These are phyloP conservation scores for Zygosaccharomyces kombuchaensis DNA, from an alignment of 805 yeast genomes.

Conservation along the genomic window DNA sequence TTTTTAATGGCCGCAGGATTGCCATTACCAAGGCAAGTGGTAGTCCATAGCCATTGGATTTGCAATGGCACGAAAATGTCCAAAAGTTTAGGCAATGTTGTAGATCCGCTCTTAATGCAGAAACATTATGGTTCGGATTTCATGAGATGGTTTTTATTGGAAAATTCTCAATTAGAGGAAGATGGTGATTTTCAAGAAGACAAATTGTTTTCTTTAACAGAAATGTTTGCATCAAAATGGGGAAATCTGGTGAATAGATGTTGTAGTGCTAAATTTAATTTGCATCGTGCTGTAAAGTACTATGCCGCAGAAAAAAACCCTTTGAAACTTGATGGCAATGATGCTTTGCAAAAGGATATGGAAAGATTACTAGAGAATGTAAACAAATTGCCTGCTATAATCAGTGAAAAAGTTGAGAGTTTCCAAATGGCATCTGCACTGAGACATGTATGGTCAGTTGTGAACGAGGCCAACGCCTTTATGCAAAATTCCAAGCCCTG, in stretches of 20 bases:
- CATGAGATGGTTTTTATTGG: conserved; percentile 69
- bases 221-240: conserved; percentile 71
- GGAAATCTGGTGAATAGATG: conserved; percentile 75
- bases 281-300: conserved; percentile 41
- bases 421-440: conserved; percentile 57
- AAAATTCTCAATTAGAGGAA: conserved; percentile 65
- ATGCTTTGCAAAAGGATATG: conserved; percentile 21
- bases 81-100: conserved; percentile 87
- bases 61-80: conserved; percentile 90
- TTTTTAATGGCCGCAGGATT: conserved; percentile 79
- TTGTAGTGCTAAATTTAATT: conserved; percentile 64
- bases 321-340: background rate
- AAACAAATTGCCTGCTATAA: conserved; percentile 34
- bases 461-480: conserved; percentile 58
- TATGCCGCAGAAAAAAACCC: conserved; percentile 23
- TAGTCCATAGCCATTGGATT: conserved; percentile 95
- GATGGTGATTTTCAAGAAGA: conserved; percentile 78
- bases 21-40: conserved; percentile 63
- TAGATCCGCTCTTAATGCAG: conserved; percentile 73
- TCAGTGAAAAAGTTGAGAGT: conserved; percentile 42
- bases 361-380: conserved; percentile 33
- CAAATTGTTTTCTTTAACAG: conserved; percentile 49
- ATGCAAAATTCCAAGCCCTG: conserved; percentile 77
- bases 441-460: conserved; percentile 52
- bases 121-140: conserved; percentile 66